Evolutionary conservation across 192 early-diverging fungal species (phyloP).

Genomic region (Anaeromyces robustus): DNA sequence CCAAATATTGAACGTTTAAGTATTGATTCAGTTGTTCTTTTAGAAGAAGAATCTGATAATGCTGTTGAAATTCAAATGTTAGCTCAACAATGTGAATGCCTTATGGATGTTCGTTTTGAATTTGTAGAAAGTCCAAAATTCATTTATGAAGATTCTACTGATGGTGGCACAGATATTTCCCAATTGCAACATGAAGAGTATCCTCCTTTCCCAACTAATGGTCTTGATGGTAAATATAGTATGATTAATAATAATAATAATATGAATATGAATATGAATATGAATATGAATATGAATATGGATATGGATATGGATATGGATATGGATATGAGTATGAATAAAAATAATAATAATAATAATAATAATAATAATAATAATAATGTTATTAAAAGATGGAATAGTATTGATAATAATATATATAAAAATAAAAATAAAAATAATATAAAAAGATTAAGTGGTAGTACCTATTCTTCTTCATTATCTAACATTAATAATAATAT

Average conservation of each 20-base stretch:
- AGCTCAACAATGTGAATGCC: background rate
- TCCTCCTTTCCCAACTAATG: background rate
- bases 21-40: background rate
- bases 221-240: background rate
- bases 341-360: too few species aligned
- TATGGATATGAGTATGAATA: too few species aligned
- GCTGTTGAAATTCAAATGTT: background rate
- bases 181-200: background rate
- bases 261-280: background rate
- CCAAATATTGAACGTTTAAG: background rate
- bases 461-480: too few species aligned
- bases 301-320: too few species aligned
- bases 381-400: too few species aligned
- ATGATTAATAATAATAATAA: too few species aligned
- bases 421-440: too few species aligned
- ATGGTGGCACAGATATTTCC: background rate
- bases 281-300: background rate
- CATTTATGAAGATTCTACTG: background rate
- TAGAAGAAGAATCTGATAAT: background rate
- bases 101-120: background rate
- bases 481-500: too few species aligned
- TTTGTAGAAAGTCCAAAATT: background rate
- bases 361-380: too few species aligned
- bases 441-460: too few species aligned
- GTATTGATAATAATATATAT: too few species aligned